Conservation (phyloP, 441 rosid genomes). For the Euphorbia celastroides region DNA sequence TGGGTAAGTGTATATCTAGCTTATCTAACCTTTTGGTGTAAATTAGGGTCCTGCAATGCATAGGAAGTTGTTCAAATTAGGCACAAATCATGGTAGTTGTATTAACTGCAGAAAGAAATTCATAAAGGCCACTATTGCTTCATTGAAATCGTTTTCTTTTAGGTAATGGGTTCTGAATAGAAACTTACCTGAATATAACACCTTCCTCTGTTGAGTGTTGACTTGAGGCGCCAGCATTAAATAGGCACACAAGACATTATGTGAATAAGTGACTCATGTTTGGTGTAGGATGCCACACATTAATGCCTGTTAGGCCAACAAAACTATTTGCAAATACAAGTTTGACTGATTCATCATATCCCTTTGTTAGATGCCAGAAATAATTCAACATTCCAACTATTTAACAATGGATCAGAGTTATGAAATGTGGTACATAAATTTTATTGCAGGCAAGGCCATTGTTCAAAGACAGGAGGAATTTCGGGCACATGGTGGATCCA, state of each 20-base stretch:
- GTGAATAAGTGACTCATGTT: not conserved
- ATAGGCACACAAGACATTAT: not conserved
- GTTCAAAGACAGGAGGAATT: conserved; percentile 82
- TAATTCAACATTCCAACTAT: not conserved
- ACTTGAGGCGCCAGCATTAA: not conserved
- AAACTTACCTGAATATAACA: not conserved
- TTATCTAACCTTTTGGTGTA: not conserved
- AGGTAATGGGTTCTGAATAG: not conserved
- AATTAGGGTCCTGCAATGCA: not conserved
- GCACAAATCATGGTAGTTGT: not conserved
- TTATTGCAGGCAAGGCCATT: conserved; percentile 74
- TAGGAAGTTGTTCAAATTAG: conserved; percentile 2
- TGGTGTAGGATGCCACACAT: not conserved
- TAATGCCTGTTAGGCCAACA: no score
- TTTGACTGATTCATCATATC: no score
- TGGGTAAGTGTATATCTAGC: conserved; percentile 52
- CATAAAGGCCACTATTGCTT: not conserved
- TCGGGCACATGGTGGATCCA: conserved; percentile 89
- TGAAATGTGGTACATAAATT: not conserved
- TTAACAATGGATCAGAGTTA: no score
- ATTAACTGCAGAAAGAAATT: not conserved
- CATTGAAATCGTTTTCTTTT: not conserved
- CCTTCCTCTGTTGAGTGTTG: not conserved
- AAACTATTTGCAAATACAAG: no score
- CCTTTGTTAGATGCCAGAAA: no score